Evolutionary conservation across 805 yeast species (phyloP), one percentile per base, ranked within the genome.

Genomic region (Candida maris): DNA sequence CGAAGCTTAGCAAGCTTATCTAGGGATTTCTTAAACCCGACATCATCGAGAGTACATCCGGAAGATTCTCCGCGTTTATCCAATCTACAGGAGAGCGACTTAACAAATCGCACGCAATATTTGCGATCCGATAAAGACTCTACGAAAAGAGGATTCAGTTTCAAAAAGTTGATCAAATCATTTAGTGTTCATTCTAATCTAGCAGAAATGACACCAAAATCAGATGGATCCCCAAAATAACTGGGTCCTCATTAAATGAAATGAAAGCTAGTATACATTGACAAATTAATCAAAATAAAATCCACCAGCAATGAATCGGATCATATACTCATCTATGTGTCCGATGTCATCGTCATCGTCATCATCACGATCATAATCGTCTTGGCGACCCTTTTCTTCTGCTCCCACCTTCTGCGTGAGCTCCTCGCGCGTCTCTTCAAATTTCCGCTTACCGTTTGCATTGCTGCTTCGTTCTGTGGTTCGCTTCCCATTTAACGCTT

Each of bases 271-370:
- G 27, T 45, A 39, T 41, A 39, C 42, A 41, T 21, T 12, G 13
- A 30, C 42, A 42, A 65, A 29, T 69, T 74, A 65, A 30, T 69
- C 75, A 49, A 64, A 73, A 54, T 79, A 85, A 55, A 68, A 75
- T 0, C 96, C 97, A 35, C 79, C 81, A 42, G 95, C 95, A 41
- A 93, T 85, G 56, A 75, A 85, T 41, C 89, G 70, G 44, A 93
- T 77, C 99, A 93, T 93, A 65, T 89, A 94, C 68, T 93, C 97
- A 57, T 93, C 99, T 35, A 91, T 77, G 58, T 88, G 96, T 4
- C 84, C 85, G 34, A 80, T 71, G 16, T 75, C 84, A 30, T 77
- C 86, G 4, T 73, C 81, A 33, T 64, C 76, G 23, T 76, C 81
- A 3, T 61, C 67, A 12, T 56, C 67, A n/a, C n/a, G n/a, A 30